A percentile compares a stretch with the other conserved stretches of the same genome.
Evolutionary conservation across 2,329 filamentous ascomycete genomes (phyloP).

Genomic region (Aspergillus sp.): DNA sequence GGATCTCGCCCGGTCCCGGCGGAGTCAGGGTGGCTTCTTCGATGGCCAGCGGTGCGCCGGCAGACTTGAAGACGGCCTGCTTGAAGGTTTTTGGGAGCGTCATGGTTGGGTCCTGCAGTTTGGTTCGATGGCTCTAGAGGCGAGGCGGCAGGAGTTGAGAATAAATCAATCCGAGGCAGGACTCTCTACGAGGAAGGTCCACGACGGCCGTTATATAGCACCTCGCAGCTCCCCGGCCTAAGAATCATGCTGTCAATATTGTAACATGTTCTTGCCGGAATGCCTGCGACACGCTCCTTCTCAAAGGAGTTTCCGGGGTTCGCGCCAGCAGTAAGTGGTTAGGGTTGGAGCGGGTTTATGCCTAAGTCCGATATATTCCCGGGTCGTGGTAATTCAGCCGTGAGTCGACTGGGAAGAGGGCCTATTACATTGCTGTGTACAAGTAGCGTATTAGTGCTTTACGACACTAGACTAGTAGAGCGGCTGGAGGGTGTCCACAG

Average conservation of each 20-base stretch:
- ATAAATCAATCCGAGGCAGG: neutral
- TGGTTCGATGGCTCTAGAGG: neutral
- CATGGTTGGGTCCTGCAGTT: constrained; percentile 4
- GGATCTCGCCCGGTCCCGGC: constrained; percentile 50
- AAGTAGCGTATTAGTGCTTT: too few species aligned
- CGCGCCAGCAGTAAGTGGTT: neutral
- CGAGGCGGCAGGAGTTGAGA: neutral
- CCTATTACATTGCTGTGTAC: too few species aligned
- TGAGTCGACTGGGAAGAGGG: too few species aligned
- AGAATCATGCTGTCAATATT: too few species aligned
- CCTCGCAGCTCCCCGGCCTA: too few species aligned
- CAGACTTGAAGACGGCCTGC: constrained; percentile 51
- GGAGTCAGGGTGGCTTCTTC: constrained; percentile 50
- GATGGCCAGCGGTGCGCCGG: constrained; percentile 46
- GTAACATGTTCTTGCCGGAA: neutral
- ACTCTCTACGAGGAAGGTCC: neutral
- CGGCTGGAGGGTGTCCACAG: too few species aligned
- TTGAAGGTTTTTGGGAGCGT: constrained; percentile 57
- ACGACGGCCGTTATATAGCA: neutral
- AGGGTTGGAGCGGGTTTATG: neutral
- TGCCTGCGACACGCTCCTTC: neutral
- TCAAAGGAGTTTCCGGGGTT: neutral
- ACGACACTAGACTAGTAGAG: too few species aligned
- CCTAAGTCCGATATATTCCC: neutral
- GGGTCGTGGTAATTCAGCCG: too few species aligned